phyloP scores from a whole-genome alignment of 306 rosid species.

The Cercis canadensis region DNA sequence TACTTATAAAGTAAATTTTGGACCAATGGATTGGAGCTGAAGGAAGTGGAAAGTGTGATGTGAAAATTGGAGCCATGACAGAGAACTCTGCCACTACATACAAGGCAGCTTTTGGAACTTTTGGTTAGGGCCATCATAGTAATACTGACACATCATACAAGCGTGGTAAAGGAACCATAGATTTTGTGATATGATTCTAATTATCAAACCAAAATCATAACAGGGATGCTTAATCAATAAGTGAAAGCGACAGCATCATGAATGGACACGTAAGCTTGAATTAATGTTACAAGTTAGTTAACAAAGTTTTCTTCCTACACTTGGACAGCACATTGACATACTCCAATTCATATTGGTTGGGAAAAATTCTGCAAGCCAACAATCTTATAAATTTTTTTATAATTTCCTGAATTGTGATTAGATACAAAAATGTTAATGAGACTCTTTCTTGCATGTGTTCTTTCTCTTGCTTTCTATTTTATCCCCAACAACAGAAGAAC shows the following conservation, averaged over 20 bases:
- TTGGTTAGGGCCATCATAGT: too few relatives aligned
- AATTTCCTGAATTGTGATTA: not conserved
- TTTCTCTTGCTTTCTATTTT: not conserved
- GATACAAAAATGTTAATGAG: constrained; percentile 4
- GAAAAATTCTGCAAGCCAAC: constrained; percentile 15
- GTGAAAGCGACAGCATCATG: not conserved
- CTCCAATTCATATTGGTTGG: not conserved
- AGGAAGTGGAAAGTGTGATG: too few relatives aligned
- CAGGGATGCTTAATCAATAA: constrained; percentile 26
- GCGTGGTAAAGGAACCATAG: not conserved
- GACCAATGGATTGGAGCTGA: too few relatives aligned
- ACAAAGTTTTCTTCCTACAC: too few relatives aligned
- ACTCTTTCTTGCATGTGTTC: not conserved
- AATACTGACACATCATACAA: too few relatives aligned
- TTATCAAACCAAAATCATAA: constrained; percentile 15
- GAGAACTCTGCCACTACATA: too few relatives aligned
- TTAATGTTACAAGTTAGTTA: not conserved
- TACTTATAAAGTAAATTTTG: too few relatives aligned
- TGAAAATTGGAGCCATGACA: too few relatives aligned
- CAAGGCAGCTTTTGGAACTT: too few relatives aligned
- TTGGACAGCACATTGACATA: too few relatives aligned
- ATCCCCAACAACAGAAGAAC: constrained; percentile 6
- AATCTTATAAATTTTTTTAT: not conserved
- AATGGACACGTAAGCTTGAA: not conserved
- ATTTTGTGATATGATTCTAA: not conserved